phyloP scores from a whole-genome alignment of 2,329 filamentous ascomycete genomes.

The Allantophomopsis cytisporea region DNA sequence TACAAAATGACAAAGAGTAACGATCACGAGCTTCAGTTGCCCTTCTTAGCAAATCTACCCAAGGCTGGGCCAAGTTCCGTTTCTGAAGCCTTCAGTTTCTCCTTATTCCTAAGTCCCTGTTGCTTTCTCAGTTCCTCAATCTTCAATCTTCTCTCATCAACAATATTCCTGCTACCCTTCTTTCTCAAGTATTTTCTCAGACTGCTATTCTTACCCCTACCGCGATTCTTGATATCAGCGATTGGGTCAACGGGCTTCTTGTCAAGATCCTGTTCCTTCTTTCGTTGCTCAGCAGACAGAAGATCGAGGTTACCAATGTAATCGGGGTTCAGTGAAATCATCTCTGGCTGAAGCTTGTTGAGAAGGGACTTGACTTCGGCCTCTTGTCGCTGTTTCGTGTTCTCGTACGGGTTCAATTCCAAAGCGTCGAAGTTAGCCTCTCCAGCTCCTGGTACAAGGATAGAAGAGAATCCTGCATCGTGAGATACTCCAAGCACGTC shows the following conservation, averaged over 20 bases:
- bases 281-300: constrained; percentile 62
- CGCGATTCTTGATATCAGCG: constrained; percentile 59
- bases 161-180: constrained; percentile 83
- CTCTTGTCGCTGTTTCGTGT: constrained; percentile 82
- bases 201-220: constrained; percentile 79
- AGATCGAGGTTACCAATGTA: constrained; percentile 83
- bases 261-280: constrained; percentile 70
- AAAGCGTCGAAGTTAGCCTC: constrained; percentile 93
- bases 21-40: constrained; percentile 5
- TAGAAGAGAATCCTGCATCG: constrained; percentile 72
- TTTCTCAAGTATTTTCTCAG: constrained; percentile 82
- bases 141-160: constrained; percentile 85
- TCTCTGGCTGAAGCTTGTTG: constrained; percentile 91
- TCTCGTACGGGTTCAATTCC: constrained; percentile 93
- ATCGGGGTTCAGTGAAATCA: constrained; percentile 90
- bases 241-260: constrained; percentile 42
- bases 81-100: constrained; percentile 52
- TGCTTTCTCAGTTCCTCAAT: constrained; percentile 69
- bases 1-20: neutral
- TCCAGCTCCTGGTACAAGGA: constrained; percentile 87
- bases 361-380: constrained; percentile 78
- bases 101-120: constrained; percentile 53
- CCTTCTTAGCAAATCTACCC: constrained; percentile 69
- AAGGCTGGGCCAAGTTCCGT: constrained; percentile 75
- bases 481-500: constrained; percentile 83